phyloP scores from a whole-genome alignment of 495 filamentous ascomycete species.

The Xylaria castorea region DNA sequence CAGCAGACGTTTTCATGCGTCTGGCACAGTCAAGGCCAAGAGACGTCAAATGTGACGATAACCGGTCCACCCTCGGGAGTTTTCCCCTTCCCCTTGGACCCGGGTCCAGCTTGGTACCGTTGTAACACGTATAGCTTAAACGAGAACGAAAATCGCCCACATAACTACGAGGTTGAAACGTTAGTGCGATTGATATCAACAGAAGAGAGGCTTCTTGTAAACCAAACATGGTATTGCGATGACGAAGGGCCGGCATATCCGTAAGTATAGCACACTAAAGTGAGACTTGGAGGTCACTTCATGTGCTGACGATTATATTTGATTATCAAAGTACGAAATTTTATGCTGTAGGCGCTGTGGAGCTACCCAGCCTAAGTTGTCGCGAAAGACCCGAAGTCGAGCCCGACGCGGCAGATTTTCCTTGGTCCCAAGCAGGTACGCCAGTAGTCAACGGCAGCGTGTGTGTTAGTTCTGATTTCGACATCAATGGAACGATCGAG shows the following conservation, averaged over 20 bases:
- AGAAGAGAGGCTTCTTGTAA: constrained; percentile 1
- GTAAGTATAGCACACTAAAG: neutral
- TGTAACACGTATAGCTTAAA: neutral
- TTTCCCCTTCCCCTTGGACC: neutral
- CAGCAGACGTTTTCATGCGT: neutral
- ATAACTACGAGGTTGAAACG: constrained; percentile 1
- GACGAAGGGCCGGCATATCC: constrained; percentile 1
- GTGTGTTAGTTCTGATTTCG: neutral
- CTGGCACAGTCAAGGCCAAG: neutral
- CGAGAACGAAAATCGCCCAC: neutral
- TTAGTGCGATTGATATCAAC: neutral
- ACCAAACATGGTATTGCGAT: constrained; percentile 15
- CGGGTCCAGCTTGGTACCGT: neutral
- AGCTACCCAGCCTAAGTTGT: neutral
- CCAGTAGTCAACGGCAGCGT: neutral
- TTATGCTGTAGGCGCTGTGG: neutral
- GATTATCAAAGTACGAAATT: neutral
- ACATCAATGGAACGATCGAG: neutral
- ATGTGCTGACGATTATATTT: neutral
- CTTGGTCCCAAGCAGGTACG: neutral
- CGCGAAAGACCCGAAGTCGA: neutral
- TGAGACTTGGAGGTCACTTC: neutral
- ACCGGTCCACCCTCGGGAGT: neutral
- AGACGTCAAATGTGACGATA: neutral
- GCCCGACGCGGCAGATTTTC: neutral